Evolutionary conservation across 202 grass and related monocot species (phyloP).

Genomic region (Setaria italica): DNA sequence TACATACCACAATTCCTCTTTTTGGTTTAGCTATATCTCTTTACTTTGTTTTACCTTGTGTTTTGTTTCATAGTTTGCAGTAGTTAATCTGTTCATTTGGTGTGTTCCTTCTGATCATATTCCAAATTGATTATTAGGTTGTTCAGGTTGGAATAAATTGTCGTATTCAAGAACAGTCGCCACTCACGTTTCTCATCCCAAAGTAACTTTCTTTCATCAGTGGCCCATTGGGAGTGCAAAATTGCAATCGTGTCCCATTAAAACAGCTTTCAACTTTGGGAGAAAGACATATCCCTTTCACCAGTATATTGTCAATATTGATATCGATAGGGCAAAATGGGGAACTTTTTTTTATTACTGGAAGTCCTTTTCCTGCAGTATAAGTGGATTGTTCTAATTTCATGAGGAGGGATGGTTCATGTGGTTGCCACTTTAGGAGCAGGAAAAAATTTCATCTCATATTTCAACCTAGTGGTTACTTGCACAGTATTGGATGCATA

Average conservation of each 20-base stretch:
- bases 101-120: constrained; percentile 11
- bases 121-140: neutral
- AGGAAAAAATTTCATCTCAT: neutral
- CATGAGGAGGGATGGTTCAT: neutral
- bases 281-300: constrained; percentile 17
- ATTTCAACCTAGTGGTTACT: constrained; percentile 37
- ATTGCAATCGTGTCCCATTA: constrained; percentile 38
- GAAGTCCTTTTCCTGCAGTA: constrained; percentile 52
- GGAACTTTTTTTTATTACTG: constrained; percentile 29
- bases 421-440: neutral
- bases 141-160: constrained; percentile 13
- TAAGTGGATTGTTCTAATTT: constrained; percentile 19
- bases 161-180: constrained; percentile 21
- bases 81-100: constrained; percentile 30
- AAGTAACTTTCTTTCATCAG: constrained; percentile 33
- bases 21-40: too few relatives aligned
- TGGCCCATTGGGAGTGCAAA: constrained; percentile 34
- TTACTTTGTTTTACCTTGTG: too few relatives aligned
- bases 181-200: constrained; percentile 35
- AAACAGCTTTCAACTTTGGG: constrained; percentile 22
- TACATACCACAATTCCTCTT: neutral
- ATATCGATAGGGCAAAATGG: constrained; percentile 38
- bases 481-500: constrained; percentile 28
- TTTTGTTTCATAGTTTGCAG: neutral
- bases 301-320: neutral